Evolutionary conservation across 1,284 basidiomycete genomes (phyloP).

Genomic region (Anthracocystis setariae): DNA sequence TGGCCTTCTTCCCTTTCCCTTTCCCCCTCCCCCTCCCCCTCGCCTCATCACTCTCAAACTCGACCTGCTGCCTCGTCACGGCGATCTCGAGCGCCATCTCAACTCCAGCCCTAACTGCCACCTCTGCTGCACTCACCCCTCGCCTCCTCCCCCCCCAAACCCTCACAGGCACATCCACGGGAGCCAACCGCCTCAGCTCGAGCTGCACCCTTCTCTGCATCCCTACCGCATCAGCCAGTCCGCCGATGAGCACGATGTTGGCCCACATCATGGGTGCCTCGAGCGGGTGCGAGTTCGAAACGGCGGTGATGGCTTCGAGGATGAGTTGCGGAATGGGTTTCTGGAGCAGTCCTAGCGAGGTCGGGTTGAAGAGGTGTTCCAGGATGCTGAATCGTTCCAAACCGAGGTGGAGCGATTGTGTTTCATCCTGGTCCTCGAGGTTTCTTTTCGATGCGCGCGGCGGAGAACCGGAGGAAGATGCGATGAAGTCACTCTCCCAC

Average conservation of each 20-base stretch:
- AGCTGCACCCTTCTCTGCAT: constrained; percentile 77
- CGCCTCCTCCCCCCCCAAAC: constrained; percentile 11
- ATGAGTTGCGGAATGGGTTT: constrained; percentile 77
- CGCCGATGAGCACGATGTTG: constrained; percentile 89
- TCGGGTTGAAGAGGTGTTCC: constrained; percentile 78
- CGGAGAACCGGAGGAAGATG: constrained; percentile 4
- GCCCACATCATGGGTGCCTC: constrained; percentile 88
- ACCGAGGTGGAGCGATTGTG: constrained; percentile 85
- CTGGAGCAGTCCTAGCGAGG: constrained; percentile 78
- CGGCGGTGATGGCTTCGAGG: constrained; percentile 74
- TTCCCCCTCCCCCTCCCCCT: too few species aligned
- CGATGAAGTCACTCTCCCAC: constrained; percentile 47
- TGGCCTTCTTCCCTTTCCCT: too few species aligned
- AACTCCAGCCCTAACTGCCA: constrained; percentile 11
- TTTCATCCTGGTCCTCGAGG: constrained; percentile 69
- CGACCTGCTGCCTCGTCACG: too few species aligned
- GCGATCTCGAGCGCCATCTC: neutral
- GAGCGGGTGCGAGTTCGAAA: constrained; percentile 67
- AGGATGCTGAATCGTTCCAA: constrained; percentile 90
- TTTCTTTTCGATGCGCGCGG: neutral
- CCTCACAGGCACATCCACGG: constrained; percentile 37
- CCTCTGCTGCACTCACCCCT: constrained; percentile 6
- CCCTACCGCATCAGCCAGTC: constrained; percentile 79
- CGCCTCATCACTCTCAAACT: too few species aligned
- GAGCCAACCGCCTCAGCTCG: constrained; percentile 47